Evolutionary conservation across 2,329 filamentous ascomycete species (phyloP).

Genomic region (Bimuria novae-zelandiae): DNA sequence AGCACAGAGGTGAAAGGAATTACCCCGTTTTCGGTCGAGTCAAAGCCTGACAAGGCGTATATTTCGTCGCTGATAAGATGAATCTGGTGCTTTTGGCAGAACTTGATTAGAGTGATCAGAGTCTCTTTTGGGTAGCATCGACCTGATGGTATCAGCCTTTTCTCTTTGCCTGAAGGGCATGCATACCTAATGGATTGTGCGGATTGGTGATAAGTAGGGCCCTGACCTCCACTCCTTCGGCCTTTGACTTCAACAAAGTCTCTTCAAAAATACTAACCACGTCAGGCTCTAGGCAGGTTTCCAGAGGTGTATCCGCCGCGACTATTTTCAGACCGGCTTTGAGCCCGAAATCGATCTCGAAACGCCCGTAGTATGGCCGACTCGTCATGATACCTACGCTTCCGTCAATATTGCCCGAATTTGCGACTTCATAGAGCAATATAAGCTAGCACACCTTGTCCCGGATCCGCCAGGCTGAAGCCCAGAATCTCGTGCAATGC

Average conservation of each 20-base stretch:
- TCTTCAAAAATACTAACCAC: conserved; percentile 47
- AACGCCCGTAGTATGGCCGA: conserved; percentile 55
- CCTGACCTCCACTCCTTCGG: conserved; percentile 40
- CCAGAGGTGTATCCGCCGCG: conserved; percentile 20
- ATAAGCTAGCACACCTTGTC: conserved; percentile 47
- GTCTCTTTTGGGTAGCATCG: conserved; percentile 37
- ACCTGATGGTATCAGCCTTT: not conserved
- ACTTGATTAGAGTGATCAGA: conserved; percentile 30
- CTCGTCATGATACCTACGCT: conserved; percentile 49
- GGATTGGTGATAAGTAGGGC: conserved; percentile 52
- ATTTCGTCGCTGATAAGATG: conserved; percentile 43
- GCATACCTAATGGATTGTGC: conserved; percentile 47
- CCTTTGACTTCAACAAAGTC: conserved; percentile 39
- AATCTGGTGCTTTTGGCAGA: conserved; percentile 33
- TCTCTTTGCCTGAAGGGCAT: conserved; percentile 18
- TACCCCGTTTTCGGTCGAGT: not conserved
- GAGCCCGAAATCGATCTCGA: conserved; percentile 55
- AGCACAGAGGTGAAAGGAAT: conserved; percentile 29
- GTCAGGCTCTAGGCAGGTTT: conserved; percentile 15
- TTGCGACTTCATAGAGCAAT: not conserved
- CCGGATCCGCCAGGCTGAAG: conserved; percentile 49
- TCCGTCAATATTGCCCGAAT: not conserved
- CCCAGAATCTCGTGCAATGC: conserved; percentile 51
- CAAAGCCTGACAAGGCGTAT: conserved; percentile 38
- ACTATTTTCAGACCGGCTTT: conserved; percentile 38